phyloP scores from a whole-genome alignment of 2,329 filamentous ascomycete species.

The Xylariales sp. region DNA sequence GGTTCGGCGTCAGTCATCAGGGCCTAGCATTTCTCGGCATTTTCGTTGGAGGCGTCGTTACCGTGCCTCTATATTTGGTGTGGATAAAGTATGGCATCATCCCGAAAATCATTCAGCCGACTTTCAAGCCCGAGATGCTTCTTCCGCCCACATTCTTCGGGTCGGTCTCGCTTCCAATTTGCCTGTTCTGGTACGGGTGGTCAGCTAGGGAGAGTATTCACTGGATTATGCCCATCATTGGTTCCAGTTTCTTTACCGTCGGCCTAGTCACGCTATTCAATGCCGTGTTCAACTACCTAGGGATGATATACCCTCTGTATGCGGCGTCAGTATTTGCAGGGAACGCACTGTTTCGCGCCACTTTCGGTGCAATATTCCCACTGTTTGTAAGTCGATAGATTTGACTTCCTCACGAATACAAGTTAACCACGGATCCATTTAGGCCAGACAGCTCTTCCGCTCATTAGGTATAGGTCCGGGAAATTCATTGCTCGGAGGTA shows the following conservation, averaged over 20 bases:
- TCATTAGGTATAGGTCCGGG: background rate
- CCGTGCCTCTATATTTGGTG: background rate
- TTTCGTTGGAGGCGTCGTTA: background rate
- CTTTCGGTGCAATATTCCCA: conserved; percentile 18
- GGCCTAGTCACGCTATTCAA: conserved; percentile 14
- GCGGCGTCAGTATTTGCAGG: conserved; percentile 18
- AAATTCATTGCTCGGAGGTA: background rate
- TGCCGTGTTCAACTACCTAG: conserved; percentile 18
- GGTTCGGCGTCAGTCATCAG: background rate
- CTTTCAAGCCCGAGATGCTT: conserved; percentile 3
- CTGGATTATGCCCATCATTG: conserved; percentile 18
- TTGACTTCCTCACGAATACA: too few species aligned
- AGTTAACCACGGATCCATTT: too few species aligned
- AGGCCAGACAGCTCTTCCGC: background rate
- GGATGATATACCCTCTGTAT: conserved; percentile 15
- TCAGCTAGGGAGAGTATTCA: conserved; percentile 41
- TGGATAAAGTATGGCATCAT: conserved; percentile 1
- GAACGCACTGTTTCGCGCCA: conserved; percentile 15
- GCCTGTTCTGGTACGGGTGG: conserved; percentile 63
- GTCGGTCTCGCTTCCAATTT: conserved; percentile 41
- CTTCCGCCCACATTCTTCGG: conserved; percentile 3
- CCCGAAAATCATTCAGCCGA: background rate
- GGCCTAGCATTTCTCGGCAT: conserved; percentile 2
- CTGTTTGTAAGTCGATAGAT: conserved; percentile 19
- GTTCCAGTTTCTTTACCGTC: background rate